Conservation (phyloP, 257 asterid species). For the Jacaranda mimosifolia region DNA sequence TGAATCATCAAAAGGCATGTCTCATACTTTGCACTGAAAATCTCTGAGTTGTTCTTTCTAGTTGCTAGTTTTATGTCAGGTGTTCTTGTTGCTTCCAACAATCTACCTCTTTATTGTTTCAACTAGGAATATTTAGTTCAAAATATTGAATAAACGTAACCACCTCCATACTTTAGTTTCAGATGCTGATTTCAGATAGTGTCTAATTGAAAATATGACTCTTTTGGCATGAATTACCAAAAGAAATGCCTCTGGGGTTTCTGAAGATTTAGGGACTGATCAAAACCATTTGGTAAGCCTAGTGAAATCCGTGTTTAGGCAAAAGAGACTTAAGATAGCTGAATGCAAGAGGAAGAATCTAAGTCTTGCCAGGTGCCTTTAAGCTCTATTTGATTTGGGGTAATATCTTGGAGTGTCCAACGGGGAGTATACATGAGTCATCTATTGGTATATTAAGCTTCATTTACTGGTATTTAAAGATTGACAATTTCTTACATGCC, state of each 20-base stretch:
- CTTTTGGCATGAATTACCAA: no score
- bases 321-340: neutral
- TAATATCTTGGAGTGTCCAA: neutral
- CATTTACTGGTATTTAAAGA: neutral
- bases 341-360: neutral
- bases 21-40: neutral
- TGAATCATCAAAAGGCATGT: neutral
- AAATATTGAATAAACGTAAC: neutral
- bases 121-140: neutral
- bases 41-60: conserved; percentile 4
- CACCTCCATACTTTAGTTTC: no score
- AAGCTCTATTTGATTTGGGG: neutral
- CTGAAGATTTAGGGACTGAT: no score
- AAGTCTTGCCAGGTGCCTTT: neutral
- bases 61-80: conserved; percentile 2
- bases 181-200: no score
- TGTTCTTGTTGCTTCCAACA: conserved; percentile 22
- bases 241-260: no score
- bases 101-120: neutral
- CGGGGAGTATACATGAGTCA: neutral
- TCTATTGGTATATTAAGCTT: neutral
- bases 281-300: conserved; percentile 2
- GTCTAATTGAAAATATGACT: no score
- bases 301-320: conserved; percentile 8
- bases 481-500: conserved; percentile 11